Conservation (phyloP, 441 rosid genomes). For the Jatropha multifida region DNA sequence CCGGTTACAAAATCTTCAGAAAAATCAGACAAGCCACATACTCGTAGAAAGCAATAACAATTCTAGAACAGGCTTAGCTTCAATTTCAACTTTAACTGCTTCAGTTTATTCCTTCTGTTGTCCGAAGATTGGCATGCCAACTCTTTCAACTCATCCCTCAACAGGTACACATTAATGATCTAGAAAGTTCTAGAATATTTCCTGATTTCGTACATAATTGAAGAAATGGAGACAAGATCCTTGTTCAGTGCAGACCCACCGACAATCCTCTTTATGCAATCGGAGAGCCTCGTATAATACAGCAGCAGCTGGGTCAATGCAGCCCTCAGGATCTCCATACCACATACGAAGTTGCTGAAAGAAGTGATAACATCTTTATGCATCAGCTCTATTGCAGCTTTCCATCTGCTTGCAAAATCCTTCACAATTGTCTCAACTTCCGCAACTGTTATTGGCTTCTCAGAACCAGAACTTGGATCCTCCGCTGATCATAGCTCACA, state of each 20-base stretch:
- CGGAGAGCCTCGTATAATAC: constrained; percentile 91
- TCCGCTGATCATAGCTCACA: constrained; percentile 57
- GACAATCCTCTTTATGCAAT: constrained; percentile 71
- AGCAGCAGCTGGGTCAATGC: constrained; percentile 89
- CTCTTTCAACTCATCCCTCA: not conserved
- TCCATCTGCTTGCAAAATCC: constrained; percentile 86
- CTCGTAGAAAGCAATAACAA: not conserved
- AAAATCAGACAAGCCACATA: not conserved
- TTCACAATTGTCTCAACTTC: constrained; percentile 71
- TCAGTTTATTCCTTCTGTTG: not conserved
- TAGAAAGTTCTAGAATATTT: constrained; percentile 93
- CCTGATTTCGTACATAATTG: constrained; percentile 97
- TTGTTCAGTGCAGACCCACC: constrained; percentile 86
- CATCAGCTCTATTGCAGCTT: constrained; percentile 92
- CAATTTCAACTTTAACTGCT: not conserved
- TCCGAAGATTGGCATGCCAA: not conserved
- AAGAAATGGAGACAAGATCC: constrained; percentile 88
- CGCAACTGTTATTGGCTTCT: constrained; percentile 61
- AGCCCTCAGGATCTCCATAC: constrained; percentile 93
- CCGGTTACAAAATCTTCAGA: not conserved
- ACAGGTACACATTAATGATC: not conserved
- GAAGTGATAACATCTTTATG: constrained; percentile 98
- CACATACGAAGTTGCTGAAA: constrained; percentile 94
- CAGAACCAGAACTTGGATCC: constrained; percentile 64
- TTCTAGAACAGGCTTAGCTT: not conserved